Percentiles rank a stretch among this genome's conserved stretches.
Evolutionary conservation across 148 eudicot genomes (phyloP).

Genomic region (Rhododendron vialii): DNA sequence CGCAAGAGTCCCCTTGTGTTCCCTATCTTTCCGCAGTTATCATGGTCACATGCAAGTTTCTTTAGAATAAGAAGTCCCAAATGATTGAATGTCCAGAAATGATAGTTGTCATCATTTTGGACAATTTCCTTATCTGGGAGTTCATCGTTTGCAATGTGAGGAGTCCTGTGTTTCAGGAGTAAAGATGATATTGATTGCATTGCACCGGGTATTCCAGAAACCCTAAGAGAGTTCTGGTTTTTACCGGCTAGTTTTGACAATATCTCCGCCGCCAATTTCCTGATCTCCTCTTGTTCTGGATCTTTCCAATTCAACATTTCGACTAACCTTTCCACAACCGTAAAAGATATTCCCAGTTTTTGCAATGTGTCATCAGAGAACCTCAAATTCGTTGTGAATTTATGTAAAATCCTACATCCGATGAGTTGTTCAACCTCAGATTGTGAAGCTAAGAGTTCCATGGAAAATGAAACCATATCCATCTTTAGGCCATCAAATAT

Average conservation of each 20-base stretch:
- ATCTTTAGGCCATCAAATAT: conserved; percentile 79
- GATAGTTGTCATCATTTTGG: conserved; percentile 38
- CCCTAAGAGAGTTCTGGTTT: conserved; percentile 63
- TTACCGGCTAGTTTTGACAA: conserved; percentile 56
- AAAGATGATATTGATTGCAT: conserved; percentile 82
- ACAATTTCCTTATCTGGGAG: conserved; percentile 38
- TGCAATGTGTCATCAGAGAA: conserved; percentile 69
- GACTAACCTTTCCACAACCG: conserved; percentile 65
- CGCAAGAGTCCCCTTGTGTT: conserved; percentile 62
- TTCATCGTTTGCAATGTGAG: conserved; percentile 31
- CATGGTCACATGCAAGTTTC: conserved; percentile 78
- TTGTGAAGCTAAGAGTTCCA: conserved; percentile 59
- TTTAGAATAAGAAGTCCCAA: conserved; percentile 63
- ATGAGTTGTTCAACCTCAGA: conserved; percentile 75
- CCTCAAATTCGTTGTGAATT: conserved; percentile 32
- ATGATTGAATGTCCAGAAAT: conserved; percentile 57
- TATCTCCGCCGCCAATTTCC: conserved; percentile 58
- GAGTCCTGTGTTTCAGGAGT: conserved; percentile 34
- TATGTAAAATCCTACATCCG: conserved; percentile 51
- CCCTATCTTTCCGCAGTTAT: conserved; percentile 80
- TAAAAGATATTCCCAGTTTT: conserved; percentile 54
- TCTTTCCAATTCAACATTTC: conserved; percentile 88
- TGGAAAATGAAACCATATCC: conserved; percentile 84
- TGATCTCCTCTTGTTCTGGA: conserved; percentile 57
- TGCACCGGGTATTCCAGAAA: conserved; percentile 80